These are phyloP conservation scores for Lichtheimia ornata DNA, from an alignment of 371 early-diverging fungal species.

Conservation along the genomic window DNA sequence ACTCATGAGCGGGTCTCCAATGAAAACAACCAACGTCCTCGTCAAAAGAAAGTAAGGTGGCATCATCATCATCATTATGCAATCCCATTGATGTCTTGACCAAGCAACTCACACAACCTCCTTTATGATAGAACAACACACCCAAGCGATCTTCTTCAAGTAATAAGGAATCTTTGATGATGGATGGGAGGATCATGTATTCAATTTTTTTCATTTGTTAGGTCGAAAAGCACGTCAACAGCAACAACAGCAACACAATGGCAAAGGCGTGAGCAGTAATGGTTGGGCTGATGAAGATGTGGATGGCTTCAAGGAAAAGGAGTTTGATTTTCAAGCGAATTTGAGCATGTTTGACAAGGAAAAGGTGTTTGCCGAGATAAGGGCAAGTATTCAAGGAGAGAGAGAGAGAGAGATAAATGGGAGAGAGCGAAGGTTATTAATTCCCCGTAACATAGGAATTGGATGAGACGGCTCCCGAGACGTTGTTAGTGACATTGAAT, in stretches of 20 bases:
- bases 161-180: neutral
- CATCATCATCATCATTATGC: no score
- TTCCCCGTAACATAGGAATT: conserved; percentile 41
- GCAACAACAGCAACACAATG: conserved; percentile 6
- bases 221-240: conserved; percentile 22
- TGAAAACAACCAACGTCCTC: neutral
- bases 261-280: conserved; percentile 15
- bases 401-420: neutral
- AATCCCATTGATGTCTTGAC: no score
- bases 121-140: no score
- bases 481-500: conserved; percentile 69
- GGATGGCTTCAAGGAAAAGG: conserved; percentile 59
- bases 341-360: conserved; percentile 79
- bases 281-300: conserved; percentile 66
- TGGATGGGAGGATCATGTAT: neutral
- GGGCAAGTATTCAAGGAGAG: conserved; percentile 38
- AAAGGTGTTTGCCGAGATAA: conserved; percentile 80
- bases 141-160: no score
- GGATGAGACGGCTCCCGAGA: conserved; percentile 73
- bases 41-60: neutral
- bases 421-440: neutral
- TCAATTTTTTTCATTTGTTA: neutral
- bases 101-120: no score
- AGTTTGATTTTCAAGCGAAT: conserved; percentile 85
- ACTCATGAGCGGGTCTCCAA: neutral